phyloP scores from a whole-genome alignment of 352 stramenopile species.

The Phytopythium boreale region DNA sequence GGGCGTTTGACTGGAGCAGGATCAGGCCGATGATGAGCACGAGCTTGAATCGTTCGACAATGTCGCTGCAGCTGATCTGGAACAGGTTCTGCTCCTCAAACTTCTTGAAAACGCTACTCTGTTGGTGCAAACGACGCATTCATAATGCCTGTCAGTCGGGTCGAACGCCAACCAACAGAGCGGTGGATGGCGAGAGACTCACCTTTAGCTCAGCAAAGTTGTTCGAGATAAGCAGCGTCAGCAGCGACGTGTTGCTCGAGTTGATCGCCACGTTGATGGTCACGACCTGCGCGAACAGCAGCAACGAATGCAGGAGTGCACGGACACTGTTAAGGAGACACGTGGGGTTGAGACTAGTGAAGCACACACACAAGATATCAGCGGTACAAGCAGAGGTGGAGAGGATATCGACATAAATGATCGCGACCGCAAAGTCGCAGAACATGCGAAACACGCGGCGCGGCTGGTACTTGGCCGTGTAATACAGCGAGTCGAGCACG shows the following conservation, averaged over 20 bases:
- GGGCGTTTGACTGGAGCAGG: constrained; percentile 84
- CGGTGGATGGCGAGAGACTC: neutral
- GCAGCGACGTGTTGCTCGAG: constrained; percentile 91
- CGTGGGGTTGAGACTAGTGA: neutral
- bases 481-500: constrained; percentile 95
- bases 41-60: constrained; percentile 98
- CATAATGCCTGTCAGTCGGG: neutral
- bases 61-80: constrained; percentile 96
- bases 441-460: constrained; percentile 67
- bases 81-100: constrained; percentile 96
- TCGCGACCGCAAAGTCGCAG: constrained; percentile 72
- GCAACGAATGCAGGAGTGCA: constrained; percentile 87
- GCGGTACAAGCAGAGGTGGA: constrained; percentile 1
- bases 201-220: constrained; percentile 99
- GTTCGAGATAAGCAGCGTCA: constrained; percentile 95
- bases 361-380: neutral
- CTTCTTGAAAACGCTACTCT: constrained; percentile 97
- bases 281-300: constrained; percentile 97
- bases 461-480: constrained; percentile 77
- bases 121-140: neutral
- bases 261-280: constrained; percentile 98
- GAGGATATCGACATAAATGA: constrained; percentile 73
- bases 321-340: constrained; percentile 21
- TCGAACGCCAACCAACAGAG: neutral
- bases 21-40: constrained; percentile 95